phyloP scores from a whole-genome alignment of 208 protist species.

The Endotrypanum monterogeii region DNA sequence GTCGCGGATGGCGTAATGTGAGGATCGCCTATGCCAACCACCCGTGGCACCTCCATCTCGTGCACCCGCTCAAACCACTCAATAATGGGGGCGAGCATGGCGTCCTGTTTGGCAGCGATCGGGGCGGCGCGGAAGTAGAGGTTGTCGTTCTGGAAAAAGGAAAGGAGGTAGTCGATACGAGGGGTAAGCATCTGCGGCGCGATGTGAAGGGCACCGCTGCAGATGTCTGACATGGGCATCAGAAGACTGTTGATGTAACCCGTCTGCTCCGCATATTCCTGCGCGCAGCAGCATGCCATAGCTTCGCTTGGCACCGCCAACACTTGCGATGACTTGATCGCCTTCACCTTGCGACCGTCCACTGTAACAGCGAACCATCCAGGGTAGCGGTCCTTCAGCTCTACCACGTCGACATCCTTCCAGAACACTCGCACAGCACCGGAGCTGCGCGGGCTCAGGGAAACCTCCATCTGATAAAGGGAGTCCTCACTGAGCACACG shows the following conservation, averaged over 20 bases:
- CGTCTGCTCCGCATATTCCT: slow-evolving; percentile 87
- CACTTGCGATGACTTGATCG: slow-evolving; percentile 77
- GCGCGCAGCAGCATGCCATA: slow-evolving; percentile 84
- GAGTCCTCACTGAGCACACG: slow-evolving; percentile 83
- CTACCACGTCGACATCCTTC: slow-evolving; percentile 82
- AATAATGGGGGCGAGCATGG: slow-evolving; percentile 68
- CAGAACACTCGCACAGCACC: slow-evolving; percentile 86
- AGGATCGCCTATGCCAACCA: slow-evolving; percentile 86
- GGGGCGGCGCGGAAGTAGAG: slow-evolving; percentile 85
- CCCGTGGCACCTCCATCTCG: slow-evolving; percentile 79
- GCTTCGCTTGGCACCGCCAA: slow-evolving; percentile 84
- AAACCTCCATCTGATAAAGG: slow-evolving; percentile 92
- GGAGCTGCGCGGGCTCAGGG: slow-evolving; percentile 59
- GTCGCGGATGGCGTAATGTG: slow-evolving; percentile 59
- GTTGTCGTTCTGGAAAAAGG: slow-evolving; percentile 93
- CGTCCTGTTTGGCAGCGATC: slow-evolving; percentile 80
- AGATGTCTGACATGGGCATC: slow-evolving; percentile 91
- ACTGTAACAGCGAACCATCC: slow-evolving; percentile 88
- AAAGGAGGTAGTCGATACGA: slow-evolving; percentile 91
- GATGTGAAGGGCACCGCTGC: slow-evolving; percentile 86
- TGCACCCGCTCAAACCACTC: slow-evolving; percentile 79
- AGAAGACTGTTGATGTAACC: slow-evolving; percentile 87
- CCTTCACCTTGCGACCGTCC: slow-evolving; percentile 86
- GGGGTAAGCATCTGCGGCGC: slow-evolving; percentile 85
- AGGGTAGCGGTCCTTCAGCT: slow-evolving; percentile 48